Base-by-base conservation (phyloP, 768 basidiomycete species). In the Hygrophorus russula region DNA sequence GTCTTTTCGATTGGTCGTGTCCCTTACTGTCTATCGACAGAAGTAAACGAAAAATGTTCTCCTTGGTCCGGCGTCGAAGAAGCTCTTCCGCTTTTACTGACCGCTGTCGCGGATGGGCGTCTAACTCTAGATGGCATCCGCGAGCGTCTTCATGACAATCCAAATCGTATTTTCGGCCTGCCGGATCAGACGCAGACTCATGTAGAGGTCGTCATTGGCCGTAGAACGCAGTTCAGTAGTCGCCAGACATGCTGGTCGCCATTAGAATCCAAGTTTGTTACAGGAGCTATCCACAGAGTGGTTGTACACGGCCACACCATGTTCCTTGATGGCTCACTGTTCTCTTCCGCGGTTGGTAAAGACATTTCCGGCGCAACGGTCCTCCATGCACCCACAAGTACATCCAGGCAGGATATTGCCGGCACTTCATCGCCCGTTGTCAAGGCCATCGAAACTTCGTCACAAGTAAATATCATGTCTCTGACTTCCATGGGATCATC, bases 161-260 rank as follows among this genome's bases (percentile, higher is more conserved):
- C 96, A 1, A 74, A 85, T 14, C 73, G 77, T 32, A 97, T 99
- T 57, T 96, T 98, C 58, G 82, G 82, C 28, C 71, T 98, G 10
- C 82, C 89, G 0, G 90, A 96, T 49, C 88, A 90, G 56, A 56
- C 73, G 4, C 75, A 89, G 47, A 91, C 92, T 1, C 83, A 82
- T 49, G 87, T 96, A 30, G 96, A 99, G 57, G 88, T 99, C 36
- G 88, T 93, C 49, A 66, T 96, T 19, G 86, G 88, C 45, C 78
- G 96, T 41, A 72, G 70, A 45, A 68, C 73, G 14, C 63, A 67
- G 34, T 88, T 87, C 58, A 59, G 56, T 11, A 61, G 65, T 42
- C 66, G 68, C 17, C 55, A 63, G 5, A 61, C 62, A 15, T 67
- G 66, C 40, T 99, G 94, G 94, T 94, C 94, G 12, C 91, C 94